Evolutionary conservation across 805 yeast species (phyloP).

Genomic region (Torulaspora maleeae): DNA sequence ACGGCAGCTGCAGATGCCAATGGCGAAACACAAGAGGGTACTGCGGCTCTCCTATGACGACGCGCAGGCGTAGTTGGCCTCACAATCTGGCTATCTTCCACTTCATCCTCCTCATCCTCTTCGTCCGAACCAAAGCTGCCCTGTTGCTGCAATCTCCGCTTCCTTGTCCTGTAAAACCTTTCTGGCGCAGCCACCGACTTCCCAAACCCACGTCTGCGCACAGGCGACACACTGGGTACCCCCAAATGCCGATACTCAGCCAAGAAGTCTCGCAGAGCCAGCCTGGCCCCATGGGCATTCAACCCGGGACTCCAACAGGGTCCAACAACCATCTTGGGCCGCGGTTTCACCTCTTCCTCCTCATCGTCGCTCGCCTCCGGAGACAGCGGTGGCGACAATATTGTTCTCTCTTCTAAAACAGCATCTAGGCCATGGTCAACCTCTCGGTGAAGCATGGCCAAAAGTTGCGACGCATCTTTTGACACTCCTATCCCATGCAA

Average conservation of each 20-base stretch:
- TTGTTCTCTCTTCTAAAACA: constrained; percentile 23
- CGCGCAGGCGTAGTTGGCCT: constrained; percentile 28
- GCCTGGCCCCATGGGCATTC: constrained; percentile 16
- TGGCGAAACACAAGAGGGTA: constrained; percentile 32
- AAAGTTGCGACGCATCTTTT: constrained; percentile 19
- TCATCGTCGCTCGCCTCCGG: constrained; percentile 20
- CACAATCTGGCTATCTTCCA: constrained; percentile 9
- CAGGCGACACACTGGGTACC: neutral
- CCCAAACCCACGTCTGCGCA: neutral
- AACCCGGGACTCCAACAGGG: constrained; percentile 21
- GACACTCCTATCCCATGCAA: constrained; percentile 18
- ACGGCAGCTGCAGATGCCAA: constrained; percentile 31
- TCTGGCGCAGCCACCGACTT: constrained; percentile 12
- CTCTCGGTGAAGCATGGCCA: constrained; percentile 1
- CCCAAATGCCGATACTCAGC: constrained; percentile 24
- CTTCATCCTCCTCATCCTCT: constrained; percentile 8
- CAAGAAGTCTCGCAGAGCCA: constrained; percentile 19
- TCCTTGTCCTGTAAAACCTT: constrained; percentile 21
- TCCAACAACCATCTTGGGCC: constrained; percentile 14
- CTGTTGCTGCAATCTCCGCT: constrained; percentile 12
- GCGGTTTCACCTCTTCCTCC: constrained; percentile 1
- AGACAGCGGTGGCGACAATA: constrained; percentile 35
- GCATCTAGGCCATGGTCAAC: constrained; percentile 14
- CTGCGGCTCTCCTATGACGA: constrained; percentile 14
- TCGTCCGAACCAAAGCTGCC: constrained; percentile 7